Conservation (phyloP, 371 early-diverging fungal genomes). For the Mucor sp. region DNA sequence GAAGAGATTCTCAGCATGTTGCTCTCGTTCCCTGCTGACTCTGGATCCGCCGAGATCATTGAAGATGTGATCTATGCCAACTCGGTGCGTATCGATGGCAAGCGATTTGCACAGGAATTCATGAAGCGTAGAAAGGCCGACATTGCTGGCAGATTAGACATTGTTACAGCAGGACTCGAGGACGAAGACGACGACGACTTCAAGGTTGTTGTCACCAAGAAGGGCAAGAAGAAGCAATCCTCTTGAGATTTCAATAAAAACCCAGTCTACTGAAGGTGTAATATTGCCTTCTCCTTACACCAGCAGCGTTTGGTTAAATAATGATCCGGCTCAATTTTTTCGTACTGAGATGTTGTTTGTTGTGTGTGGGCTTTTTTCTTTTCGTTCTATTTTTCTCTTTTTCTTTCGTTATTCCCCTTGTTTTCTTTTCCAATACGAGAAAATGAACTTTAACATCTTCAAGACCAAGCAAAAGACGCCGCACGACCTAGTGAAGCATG, state of each 20-base stretch:
- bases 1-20: slow-evolving; percentile 82
- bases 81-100: slow-evolving; percentile 74
- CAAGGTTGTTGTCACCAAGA: slow-evolving; percentile 29
- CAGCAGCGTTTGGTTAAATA: background rate
- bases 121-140: slow-evolving; percentile 79
- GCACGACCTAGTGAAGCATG: slow-evolving; percentile 84
- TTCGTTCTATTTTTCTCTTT: slow-evolving; percentile 5
- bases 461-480: slow-evolving; percentile 88
- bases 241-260: slow-evolving; percentile 4
- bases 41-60: slow-evolving; percentile 75
- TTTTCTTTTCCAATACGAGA: slow-evolving; percentile 8
- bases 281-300: background rate
- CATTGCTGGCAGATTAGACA: slow-evolving; percentile 53
- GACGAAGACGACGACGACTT: slow-evolving; percentile 27
- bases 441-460: slow-evolving; percentile 64
- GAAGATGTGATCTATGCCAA: slow-evolving; percentile 80
- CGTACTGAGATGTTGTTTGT: slow-evolving; percentile 2
- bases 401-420: slow-evolving; percentile 10
- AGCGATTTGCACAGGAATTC: slow-evolving; percentile 81
- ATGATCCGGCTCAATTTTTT: slow-evolving; percentile 2
- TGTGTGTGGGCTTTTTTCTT: background rate
- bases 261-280: background rate
- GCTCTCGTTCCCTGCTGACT: slow-evolving; percentile 75
- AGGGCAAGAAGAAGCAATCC: slow-evolving; percentile 29
- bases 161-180: slow-evolving; percentile 27